phyloP scores from a whole-genome alignment of 1,284 basidiomycete genomes.

The Peniophora sp. region DNA sequence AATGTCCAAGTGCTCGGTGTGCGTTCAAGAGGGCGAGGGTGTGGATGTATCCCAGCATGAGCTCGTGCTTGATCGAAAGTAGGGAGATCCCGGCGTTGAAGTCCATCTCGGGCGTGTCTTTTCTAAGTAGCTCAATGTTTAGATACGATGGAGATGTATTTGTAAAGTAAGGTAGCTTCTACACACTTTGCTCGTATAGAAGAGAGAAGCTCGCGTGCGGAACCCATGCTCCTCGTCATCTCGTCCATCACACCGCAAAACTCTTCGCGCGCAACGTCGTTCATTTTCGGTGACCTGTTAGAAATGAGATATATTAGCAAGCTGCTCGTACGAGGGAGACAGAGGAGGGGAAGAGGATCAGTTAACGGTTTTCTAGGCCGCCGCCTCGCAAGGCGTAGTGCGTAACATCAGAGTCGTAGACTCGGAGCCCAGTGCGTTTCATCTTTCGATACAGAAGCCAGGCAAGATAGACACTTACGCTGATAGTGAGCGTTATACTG shows the following conservation, averaged over 20 bases:
- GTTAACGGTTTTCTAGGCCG: slow-evolving; percentile 89
- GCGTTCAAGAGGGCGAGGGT: slow-evolving; percentile 75
- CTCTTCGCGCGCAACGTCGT: slow-evolving; percentile 14
- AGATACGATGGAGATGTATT: slow-evolving; percentile 7
- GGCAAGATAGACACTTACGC: neutral
- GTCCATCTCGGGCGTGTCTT: slow-evolving; percentile 40
- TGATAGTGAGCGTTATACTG: too few relatives aligned
- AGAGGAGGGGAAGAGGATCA: slow-evolving; percentile 32
- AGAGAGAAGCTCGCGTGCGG: slow-evolving; percentile 51
- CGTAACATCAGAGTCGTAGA: slow-evolving; percentile 49
- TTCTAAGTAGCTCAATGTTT: slow-evolving; percentile 8
- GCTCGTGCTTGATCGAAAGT: slow-evolving; percentile 81
- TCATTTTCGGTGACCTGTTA: slow-evolving; percentile 2
- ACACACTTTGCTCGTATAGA: slow-evolving; percentile 48
- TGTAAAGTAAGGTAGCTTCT: slow-evolving; percentile 7
- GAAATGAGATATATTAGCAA: neutral
- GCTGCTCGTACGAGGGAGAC: neutral
- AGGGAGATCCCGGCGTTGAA: slow-evolving; percentile 83
- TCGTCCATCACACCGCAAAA: slow-evolving; percentile 44
- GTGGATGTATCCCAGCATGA: slow-evolving; percentile 84
- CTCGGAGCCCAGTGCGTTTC: slow-evolving; percentile 91
- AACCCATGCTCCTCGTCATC: slow-evolving; percentile 55
- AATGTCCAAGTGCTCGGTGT: slow-evolving; percentile 58
- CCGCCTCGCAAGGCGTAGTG: slow-evolving; percentile 65
- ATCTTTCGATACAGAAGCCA: slow-evolving; percentile 29